Percentiles rank a stretch among this genome's conserved stretches.
phyloP scores from a whole-genome alignment of 2,329 filamentous ascomycete species.

The Colletotrichum sojae region DNA sequence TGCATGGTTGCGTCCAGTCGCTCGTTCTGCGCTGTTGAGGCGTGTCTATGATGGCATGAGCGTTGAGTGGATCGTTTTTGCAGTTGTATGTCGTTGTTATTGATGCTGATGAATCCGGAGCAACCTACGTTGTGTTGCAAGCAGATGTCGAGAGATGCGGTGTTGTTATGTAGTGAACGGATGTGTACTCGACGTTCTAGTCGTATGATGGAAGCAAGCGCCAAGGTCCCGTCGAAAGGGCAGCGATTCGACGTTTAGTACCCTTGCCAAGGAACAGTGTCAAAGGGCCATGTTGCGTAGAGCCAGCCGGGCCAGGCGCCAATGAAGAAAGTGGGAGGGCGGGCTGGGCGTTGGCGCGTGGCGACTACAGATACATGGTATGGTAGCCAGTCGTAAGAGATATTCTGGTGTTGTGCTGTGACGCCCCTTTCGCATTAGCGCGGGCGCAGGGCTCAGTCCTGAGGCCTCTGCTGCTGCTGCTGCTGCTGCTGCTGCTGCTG shows the following conservation, averaged over 20 bases:
- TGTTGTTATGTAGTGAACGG: constrained; percentile 27
- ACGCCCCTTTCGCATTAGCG: constrained; percentile 34
- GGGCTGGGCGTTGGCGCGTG: constrained; percentile 18
- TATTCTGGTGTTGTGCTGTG: constrained; percentile 11
- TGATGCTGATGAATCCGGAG: neutral
- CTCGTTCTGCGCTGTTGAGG: neutral
- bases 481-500: no score
- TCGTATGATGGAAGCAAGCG: neutral
- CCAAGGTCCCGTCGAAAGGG: neutral
- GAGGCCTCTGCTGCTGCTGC: constrained; percentile 1
- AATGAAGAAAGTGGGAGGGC: constrained; percentile 12
- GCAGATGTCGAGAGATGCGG: neutral
- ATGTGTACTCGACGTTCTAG: neutral
- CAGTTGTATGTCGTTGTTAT: neutral
- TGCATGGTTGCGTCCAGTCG: constrained; percentile 23
- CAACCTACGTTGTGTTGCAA: neutral
- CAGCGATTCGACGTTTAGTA: constrained; percentile 27
- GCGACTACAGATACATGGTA: no score
- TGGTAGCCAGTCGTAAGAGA: neutral
- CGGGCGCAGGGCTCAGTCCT: constrained; percentile 39
- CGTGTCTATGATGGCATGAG: constrained; percentile 8
- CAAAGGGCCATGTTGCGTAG: constrained; percentile 26
- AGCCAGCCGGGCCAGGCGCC: constrained; percentile 13
- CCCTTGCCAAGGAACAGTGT: constrained; percentile 22
- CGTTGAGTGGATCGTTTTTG: neutral